These are phyloP conservation scores for Starmerella khaoyaiensis DNA, from an alignment of 805 yeast genomes.

Conservation along the genomic window DNA sequence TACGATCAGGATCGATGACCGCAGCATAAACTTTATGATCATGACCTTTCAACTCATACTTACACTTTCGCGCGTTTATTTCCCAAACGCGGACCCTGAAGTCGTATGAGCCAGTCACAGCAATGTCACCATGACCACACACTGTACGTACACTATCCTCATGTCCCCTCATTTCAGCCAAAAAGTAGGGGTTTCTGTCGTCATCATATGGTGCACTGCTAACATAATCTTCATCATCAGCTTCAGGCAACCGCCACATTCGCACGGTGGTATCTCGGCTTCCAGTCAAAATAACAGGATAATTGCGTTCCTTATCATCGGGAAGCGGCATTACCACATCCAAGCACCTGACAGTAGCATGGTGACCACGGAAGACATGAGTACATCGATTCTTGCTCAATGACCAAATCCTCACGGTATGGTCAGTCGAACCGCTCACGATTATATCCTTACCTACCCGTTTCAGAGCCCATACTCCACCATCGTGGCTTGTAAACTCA, in stretches of 20 bases:
- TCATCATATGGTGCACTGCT: constrained; percentile 9
- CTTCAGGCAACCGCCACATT: constrained; percentile 64
- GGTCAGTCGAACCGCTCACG: constrained; percentile 89
- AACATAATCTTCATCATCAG: constrained; percentile 27
- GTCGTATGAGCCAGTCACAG: constrained; percentile 86
- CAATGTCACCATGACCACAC: constrained; percentile 68
- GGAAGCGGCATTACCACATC: constrained; percentile 62
- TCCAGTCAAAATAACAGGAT: constrained; percentile 71
- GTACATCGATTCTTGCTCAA: constrained; percentile 74
- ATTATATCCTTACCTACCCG: constrained; percentile 58
- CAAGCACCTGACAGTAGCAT: constrained; percentile 83
- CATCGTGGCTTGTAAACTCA: constrained; percentile 75
- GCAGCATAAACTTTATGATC: constrained; percentile 81
- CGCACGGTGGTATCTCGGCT: constrained; percentile 76
- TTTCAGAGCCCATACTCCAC: constrained; percentile 98
- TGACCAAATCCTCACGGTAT: constrained; percentile 91
- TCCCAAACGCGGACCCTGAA: constrained; percentile 89
- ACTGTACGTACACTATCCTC: constrained; percentile 74
- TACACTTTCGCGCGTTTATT: constrained; percentile 57
- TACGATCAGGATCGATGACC: constrained; percentile 59
- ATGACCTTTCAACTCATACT: constrained; percentile 68
- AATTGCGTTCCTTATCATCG: constrained; percentile 39
- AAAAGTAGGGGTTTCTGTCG: constrained; percentile 41
- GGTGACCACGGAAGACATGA: constrained; percentile 81
- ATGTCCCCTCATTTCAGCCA: constrained; percentile 62